Evolutionary conservation across 2,329 filamentous ascomycete species (phyloP), one percentile per base, ranked within the genome.

Genomic region (Fusarium kyushuense): DNA sequence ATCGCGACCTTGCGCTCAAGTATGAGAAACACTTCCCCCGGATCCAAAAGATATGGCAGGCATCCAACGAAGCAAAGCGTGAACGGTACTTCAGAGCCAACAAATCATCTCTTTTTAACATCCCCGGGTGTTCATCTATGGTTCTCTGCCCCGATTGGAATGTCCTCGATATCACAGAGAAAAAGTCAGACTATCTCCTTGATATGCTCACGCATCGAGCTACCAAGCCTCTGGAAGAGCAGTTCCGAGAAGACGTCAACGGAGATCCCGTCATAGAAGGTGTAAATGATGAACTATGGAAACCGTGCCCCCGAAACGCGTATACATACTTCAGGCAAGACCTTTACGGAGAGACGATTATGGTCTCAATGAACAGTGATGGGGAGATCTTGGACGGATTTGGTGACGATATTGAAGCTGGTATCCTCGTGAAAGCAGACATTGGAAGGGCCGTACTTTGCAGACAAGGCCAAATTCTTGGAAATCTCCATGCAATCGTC

Each of bases 171-270:
- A 30, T 30, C 29, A 30, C 29, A 30, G 29, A 30, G 9, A 12
- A 11, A 30, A 30, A 30, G 11, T 30, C 29, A 13, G 29, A 30
- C 12, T 30, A 30, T 8, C 29, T 30, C 6, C 72, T 84, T 2
- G 70, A 78, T 14, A 65, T 81, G 8, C 61, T 85, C 5, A 76
- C 79, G 25, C 69, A 81, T 35, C 76, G 82, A 9, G 77, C 78
- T 35, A 80, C 77, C 1, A 77, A 54, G 1, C 58, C 75, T 0
- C 65, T 82, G 5, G 25, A 49, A 3, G 64, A 79, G 3, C 80
- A 83, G 58, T 82, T 80, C 54, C 9, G 30, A 5, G 11, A 54
- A 10, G 79, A 78, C 7, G 30, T 72, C 32, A 70, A 79, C 40
- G 73, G 70, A 13, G 11, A 30, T 1, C 12, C 29, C 29, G 14